Evolutionary conservation across 1,284 basidiomycete species (phyloP).

Genomic region (Cryptococcus neoformans): DNA sequence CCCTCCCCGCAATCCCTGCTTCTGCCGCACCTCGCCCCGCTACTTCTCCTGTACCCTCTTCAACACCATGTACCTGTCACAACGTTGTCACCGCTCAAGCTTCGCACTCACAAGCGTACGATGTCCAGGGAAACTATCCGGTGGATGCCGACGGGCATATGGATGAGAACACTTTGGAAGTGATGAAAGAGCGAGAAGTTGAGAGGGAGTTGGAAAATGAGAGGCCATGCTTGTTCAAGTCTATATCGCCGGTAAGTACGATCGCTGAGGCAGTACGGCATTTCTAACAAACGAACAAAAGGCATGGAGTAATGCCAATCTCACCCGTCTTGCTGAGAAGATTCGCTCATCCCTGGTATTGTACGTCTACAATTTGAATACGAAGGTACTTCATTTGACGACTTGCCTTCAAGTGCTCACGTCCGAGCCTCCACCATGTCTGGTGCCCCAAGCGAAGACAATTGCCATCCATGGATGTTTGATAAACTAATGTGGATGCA

Average conservation of each 20-base stretch:
- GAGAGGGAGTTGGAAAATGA: constrained; percentile 67
- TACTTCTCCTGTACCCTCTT: constrained; percentile 8
- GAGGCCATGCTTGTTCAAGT: constrained; percentile 93
- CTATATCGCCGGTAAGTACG: constrained; percentile 75
- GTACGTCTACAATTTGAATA: too few relatives aligned
- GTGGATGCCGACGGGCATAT: neutral
- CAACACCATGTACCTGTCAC: constrained; percentile 3
- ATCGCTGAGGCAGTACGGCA: neutral
- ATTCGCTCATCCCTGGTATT: constrained; percentile 92
- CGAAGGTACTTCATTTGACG: too few relatives aligned
- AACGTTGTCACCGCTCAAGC: constrained; percentile 1
- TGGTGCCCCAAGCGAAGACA: constrained; percentile 68
- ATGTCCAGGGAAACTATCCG: neutral
- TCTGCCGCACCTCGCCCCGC: constrained; percentile 11
- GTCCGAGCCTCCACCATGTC: constrained; percentile 75
- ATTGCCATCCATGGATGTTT: constrained; percentile 87
- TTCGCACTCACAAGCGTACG: constrained; percentile 10
- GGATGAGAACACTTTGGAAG: constrained; percentile 19
- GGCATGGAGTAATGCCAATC: constrained; percentile 94
- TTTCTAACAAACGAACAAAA: constrained; percentile 39
- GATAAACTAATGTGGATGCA: constrained; percentile 97
- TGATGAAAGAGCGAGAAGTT: constrained; percentile 25
- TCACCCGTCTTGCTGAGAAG: constrained; percentile 86
- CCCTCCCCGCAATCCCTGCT: constrained; percentile 14
- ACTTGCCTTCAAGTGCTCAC: constrained; percentile 56